phyloP scores from a whole-genome alignment of 805 yeast species.

The Lipomyces starkeyi region DNA sequence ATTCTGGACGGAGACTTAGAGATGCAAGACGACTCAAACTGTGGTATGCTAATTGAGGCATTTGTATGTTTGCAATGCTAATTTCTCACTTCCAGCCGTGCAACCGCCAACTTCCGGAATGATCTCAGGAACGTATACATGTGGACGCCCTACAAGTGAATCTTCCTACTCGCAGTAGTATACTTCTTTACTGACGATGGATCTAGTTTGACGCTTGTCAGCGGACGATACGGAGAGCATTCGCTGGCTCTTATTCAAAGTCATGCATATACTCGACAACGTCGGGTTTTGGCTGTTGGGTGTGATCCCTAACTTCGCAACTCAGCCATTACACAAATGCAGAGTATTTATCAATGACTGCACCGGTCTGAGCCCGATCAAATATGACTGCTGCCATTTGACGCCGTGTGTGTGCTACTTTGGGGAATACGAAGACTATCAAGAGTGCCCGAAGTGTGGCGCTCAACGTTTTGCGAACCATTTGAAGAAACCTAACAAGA shows the following conservation, averaged over 20 bases:
- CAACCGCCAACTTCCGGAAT: background rate
- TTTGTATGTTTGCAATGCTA: background rate
- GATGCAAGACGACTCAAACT: background rate
- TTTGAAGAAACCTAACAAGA: conserved; percentile 2
- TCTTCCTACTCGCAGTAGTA: conserved; percentile 3
- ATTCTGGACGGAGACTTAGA: background rate
- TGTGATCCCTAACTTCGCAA: conserved; percentile 4
- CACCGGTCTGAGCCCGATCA: conserved; percentile 4
- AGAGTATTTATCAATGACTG: background rate
- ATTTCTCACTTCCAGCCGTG: background rate
- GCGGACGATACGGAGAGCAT: conserved; percentile 2
- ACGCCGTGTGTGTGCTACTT: conserved; percentile 4
- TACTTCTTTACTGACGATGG: background rate
- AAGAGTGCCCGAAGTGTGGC: conserved; percentile 6
- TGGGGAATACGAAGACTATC: conserved; percentile 1
- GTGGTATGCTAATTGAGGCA: background rate
- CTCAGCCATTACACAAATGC: conserved; percentile 1
- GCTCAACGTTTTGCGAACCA: conserved; percentile 4
- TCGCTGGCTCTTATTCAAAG: conserved; percentile 6
- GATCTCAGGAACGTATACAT: background rate
- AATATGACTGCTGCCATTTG: conserved; percentile 6
- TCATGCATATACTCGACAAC: background rate
- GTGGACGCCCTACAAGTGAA: background rate
- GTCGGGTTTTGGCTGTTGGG: background rate
- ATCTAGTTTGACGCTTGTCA: background rate